Base-by-base conservation (phyloP, 306 rosid genomes). In the Argentina anserina region DNA sequence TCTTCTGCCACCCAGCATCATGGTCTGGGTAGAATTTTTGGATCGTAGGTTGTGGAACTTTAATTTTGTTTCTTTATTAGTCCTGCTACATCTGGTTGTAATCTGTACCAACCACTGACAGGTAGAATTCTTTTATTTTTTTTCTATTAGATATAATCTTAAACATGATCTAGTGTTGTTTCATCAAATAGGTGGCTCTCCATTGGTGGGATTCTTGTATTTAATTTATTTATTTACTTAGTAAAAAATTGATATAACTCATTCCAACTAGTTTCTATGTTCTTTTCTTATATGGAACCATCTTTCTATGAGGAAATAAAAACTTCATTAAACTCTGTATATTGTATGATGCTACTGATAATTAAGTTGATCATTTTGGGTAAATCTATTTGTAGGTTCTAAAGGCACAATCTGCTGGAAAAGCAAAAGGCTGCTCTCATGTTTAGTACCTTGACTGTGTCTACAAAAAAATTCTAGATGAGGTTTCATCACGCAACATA, bases 401-500 rank as follows among this genome's bases (percentile, higher is more conserved):
- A 76, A 91, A 90, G 89, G 97, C 97, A 43, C 99, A 95, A 76
- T 85, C 90, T 55, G 97, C 81, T 26, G 99, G 97, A 64, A 91
- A 90, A 84, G 96, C 90, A 26, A 87, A 84, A 78, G 99, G 99
- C 69, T 95, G 85, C 81, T 88, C 99, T 41, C 97, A 95, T 86
- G 97, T 90, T 71, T 80, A 91, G 69, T 95, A 95, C 78, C 96
- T 95, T 43, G 99, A 95, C 65, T 95, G 97, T 73, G 88, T 90
- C 62, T 84, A 91, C 84, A 95, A 95, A 78, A 91, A 59, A 83
- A 91, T 88, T 82, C 84, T 95, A 69, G 99, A 95, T 86, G 99
- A 94, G 93, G 99, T 94, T 76, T 94, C 97, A 50, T 89, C 90
- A n/a, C 90, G 93, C 85, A 94, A 94, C 78, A 90, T 95, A 79